Conservation (phyloP, 352 stramenopile genomes). For the Phytophthora quininea region DNA sequence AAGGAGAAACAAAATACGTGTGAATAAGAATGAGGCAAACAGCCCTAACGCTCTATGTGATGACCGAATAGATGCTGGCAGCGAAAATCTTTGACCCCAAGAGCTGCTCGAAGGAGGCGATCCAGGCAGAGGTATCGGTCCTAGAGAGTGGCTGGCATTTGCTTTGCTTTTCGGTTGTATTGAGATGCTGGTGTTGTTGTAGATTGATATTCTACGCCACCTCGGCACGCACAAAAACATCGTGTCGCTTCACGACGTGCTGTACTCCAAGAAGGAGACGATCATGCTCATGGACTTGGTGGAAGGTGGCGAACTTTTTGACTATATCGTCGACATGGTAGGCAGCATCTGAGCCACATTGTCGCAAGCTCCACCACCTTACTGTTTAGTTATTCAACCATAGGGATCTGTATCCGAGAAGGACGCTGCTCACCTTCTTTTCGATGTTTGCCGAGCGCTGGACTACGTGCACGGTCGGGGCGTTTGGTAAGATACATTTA, state of each 20-base stretch:
- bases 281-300: conserved; percentile 86
- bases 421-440: conserved; percentile 69
- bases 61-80: conserved; percentile 40
- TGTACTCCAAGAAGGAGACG: conserved; percentile 64
- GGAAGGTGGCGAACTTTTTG: conserved; percentile 76
- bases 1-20: too few relatives aligned
- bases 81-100: conserved; percentile 83
- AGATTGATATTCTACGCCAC: conserved; percentile 70
- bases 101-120: conserved; percentile 56
- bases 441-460: conserved; percentile 64
- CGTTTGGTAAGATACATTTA: conserved; percentile 49
- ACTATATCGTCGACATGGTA: conserved; percentile 82
- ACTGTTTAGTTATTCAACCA: not conserved
- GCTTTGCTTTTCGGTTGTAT: not conserved
- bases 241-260: conserved; percentile 72
- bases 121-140: conserved; percentile 55
- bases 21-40: not conserved
- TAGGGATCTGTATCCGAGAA: conserved; percentile 78
- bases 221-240: conserved; percentile 72
- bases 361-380: too few relatives aligned
- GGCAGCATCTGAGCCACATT: not conserved
- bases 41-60: not conserved
- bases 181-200: not conserved
- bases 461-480: conserved; percentile 72
- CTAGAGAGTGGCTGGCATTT: not conserved